Evolutionary conservation across 192 early-diverging fungal genomes (phyloP).

Genomic region (Coemansia sp.): DNA sequence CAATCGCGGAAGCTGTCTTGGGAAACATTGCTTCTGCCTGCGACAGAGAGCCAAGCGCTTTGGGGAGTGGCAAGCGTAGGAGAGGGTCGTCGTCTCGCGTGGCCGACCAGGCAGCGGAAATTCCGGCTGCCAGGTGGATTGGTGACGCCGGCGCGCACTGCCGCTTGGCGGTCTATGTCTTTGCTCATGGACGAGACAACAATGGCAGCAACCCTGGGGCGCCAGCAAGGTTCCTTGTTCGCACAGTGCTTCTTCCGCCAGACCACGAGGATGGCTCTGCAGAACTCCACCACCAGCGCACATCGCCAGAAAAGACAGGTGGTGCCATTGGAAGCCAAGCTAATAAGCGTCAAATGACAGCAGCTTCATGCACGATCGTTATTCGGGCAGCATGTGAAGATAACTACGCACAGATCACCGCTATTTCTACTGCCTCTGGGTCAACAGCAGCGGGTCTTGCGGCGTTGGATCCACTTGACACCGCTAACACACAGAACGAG

Average conservation of each 20-base stretch:
- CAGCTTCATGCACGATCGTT: conserved; percentile 6
- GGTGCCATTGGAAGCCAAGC: not conserved
- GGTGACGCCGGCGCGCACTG: not conserved
- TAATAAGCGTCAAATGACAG: not conserved
- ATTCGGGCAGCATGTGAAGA: conserved; percentile 9
- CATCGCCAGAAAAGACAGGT: not conserved
- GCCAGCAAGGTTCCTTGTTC: conserved; percentile 7
- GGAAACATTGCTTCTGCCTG: not conserved
- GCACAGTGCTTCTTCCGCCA: conserved; percentile 23
- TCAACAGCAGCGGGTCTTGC: not conserved
- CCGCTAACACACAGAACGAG: not conserved
- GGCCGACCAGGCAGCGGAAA: not conserved
- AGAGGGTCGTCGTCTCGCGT: not conserved
- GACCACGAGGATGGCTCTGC: not conserved
- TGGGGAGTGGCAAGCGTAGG: not conserved
- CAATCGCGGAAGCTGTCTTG: conserved; percentile 9
- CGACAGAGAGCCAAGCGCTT: not conserved
- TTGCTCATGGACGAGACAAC: conserved; percentile 5
- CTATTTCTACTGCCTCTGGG: not conserved
- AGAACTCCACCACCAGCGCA: not conserved
- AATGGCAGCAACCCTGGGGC: not conserved
- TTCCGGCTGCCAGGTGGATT: conserved; percentile 17
- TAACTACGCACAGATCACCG: not conserved
- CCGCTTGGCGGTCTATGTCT: conserved; percentile 30
- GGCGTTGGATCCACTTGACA: not conserved